Base-by-base conservation (phyloP, 257 asterid genomes). In the Gentiana macrophylla region DNA sequence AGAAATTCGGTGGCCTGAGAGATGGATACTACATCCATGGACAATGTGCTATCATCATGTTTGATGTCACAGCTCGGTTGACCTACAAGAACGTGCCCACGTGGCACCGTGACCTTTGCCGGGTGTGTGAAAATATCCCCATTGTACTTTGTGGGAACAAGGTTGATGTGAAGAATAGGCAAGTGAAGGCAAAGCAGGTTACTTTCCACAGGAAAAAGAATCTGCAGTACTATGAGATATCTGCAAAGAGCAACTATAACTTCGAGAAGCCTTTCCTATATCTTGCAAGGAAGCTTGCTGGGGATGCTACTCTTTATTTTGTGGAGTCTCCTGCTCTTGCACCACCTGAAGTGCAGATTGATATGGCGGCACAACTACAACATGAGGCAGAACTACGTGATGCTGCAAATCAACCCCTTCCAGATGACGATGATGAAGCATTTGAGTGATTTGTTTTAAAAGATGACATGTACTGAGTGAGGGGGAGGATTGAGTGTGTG, bases 91-190 rank as follows among this genome's bases (percentile, higher is more conserved):
- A 87, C 59, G 96, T 84, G 8, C 95, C 96, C 1, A 88, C 94
- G 11, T 88, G 97, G 97, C 97, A 88, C 62, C 88, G 97, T 70
- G 97, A 88, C 74, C 88, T 88, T 70, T 88, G 97, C 84, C 62
- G 96, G 66, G 96, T 87, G 13, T 87, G 97, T 62, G 97, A 89
- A 70, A 83, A 83, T 59, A 87, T 87, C 52, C 96, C 96, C 3
- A 84, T 84, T 45, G 96, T 87, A 50, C 92, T 87, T 0, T 86
- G 96, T 24, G 96, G 96, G 35, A 86, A 86, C 72, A 86, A 86
- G 83, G 96, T 86, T 66, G 96, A 86, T 71, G 96, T 86, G 35
- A 86, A 84, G 74, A 86, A 86, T 79, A 69, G 96, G 70, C 96
- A 86, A 64, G 96, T 86, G 60, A 86, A 86, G 82, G 96, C 94